Percentiles rank a stretch among this genome's conserved stretches.
Conservation (phyloP, 768 basidiomycete species). For the Amanita subjunquillea region DNA sequence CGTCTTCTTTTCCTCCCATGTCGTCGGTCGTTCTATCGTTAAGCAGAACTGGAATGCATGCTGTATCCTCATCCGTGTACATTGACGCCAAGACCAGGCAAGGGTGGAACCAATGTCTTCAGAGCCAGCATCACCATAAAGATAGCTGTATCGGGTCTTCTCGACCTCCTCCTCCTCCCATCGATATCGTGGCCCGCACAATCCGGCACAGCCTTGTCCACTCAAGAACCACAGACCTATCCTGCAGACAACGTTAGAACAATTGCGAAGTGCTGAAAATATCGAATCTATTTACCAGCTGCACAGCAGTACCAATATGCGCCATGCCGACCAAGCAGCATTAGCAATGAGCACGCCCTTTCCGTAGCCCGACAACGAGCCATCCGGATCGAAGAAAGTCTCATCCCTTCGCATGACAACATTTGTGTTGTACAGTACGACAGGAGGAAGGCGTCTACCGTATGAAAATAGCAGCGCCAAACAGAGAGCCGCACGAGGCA, state of each 20-base stretch:
- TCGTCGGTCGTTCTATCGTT: conserved; percentile 19
- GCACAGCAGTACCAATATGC: conserved; percentile 50
- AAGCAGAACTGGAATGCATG: conserved; percentile 79
- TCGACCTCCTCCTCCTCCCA: conserved; percentile 78
- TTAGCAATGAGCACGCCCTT: conserved; percentile 74
- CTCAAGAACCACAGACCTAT: conserved; percentile 73
- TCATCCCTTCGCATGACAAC: conserved; percentile 37
- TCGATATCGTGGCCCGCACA: conserved; percentile 73
- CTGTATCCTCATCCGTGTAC: conserved; percentile 59
- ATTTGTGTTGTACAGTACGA: conserved; percentile 34
- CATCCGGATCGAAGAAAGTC: conserved; percentile 63
- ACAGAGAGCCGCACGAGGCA: conserved; percentile 73
- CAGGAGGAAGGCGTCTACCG: conserved; percentile 36
- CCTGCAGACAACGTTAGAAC: conserved; percentile 25
- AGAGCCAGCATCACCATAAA: conserved; percentile 39
- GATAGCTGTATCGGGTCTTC: conserved; percentile 33
- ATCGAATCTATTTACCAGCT: conserved; percentile 47
- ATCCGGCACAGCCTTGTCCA: conserved; percentile 67
- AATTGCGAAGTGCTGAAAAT: neutral
- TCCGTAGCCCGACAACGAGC: conserved; percentile 65
- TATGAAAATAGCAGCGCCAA: conserved; percentile 66
- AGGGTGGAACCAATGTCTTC: conserved; percentile 32
- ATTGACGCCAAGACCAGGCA: conserved; percentile 73
- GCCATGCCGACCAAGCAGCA: conserved; percentile 74
- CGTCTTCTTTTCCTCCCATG: conserved; percentile 26